A percentile compares a stretch with the other conserved stretches of the same genome.
Evolutionary conservation across 495 filamentous ascomycete genomes (phyloP).

Genomic region (Xylona heveae): DNA sequence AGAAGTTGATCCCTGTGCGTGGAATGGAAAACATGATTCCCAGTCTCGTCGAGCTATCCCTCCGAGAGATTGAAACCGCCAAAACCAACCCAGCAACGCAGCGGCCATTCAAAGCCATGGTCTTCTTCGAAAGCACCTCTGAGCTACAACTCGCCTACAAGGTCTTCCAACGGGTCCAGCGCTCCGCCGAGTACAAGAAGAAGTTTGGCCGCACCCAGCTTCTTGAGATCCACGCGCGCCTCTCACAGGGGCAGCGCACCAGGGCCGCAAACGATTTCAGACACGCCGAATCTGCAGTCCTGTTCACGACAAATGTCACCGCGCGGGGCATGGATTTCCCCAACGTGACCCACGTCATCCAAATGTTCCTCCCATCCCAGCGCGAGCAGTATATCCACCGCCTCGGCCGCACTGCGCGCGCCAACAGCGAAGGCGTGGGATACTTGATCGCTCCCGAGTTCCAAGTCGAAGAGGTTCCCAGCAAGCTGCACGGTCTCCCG

Average conservation of each 20-base stretch:
- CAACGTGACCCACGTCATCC: conserved; percentile 76
- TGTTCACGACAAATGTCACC: conserved; percentile 86
- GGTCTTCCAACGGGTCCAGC: conserved; percentile 36
- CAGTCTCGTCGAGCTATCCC: conserved; percentile 49
- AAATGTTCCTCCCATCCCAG: conserved; percentile 49
- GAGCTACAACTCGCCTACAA: conserved; percentile 39
- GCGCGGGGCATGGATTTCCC: conserved; percentile 96
- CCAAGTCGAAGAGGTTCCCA: conserved; percentile 28
- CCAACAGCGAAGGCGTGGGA: conserved; percentile 57
- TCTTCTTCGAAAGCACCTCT: conserved; percentile 68
- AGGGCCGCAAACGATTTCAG: conserved; percentile 51
- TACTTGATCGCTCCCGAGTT: conserved; percentile 47
- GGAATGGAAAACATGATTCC: conserved; percentile 64
- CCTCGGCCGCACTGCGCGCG: conserved; percentile 52
- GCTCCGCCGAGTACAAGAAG: conserved; percentile 9
- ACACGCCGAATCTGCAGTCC: conserved; percentile 35
- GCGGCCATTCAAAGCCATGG: conserved; percentile 77
- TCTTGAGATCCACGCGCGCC: conserved; percentile 57
- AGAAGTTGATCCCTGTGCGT: conserved; percentile 39
- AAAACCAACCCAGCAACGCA: conserved; percentile 8
- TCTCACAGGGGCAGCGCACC: conserved; percentile 49
- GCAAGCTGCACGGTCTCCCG: conserved; percentile 38
- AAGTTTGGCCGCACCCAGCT: conserved; percentile 16
- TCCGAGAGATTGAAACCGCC: conserved; percentile 26
- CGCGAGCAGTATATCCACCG: conserved; percentile 78